Evolutionary conservation across 371 early-diverging fungal species (phyloP), one percentile per base, ranked within the genome.

Genomic region (Circinella umbellata): DNA sequence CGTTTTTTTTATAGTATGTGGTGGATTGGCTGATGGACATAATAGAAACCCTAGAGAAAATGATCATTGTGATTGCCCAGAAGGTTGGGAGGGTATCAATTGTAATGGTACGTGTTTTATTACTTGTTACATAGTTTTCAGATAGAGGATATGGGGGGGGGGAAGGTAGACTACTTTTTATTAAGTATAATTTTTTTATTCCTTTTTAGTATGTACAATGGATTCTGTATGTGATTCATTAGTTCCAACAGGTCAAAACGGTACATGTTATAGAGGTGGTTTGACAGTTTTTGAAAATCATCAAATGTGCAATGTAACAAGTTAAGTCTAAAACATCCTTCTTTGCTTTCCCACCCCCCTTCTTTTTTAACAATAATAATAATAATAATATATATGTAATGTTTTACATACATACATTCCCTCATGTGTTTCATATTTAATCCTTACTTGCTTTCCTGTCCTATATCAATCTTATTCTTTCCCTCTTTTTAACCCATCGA

Each of bases 81-180:
- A 92, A 38, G 98, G 96, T 14, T 97, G 95, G 92, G 88, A 88
- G 63, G 98, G 98, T 64, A 90, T 94, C 75, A 96, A 95, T 70
- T 97, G 97, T 79, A 94, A 93, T 76, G 91, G 93, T 92, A 89
- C 20, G 65, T 37, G 8, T 64, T 6, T 15, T 53, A 6, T 36
- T 11, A 42, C 1, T 48, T 46, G 11, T 27, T 27, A 27, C 27
- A 27, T 27, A 27, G 27, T 27, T 27, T 27, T 2, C 27, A 62
- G 34, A 13, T 11, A 35, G 8, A 4, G 34, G 4, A 34, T 13
- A 4, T 6, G 15, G 60, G 34, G 13, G 34, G 13, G 20, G 15
- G 60, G 34, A 3, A 59, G 13, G 20, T 1, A 59, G 18, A 34
- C 1, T 27, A 55, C 55, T 59, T 20, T 20, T 8, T 10, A 57